Base-by-base conservation (phyloP, 2,329 filamentous ascomycete genomes). In the Hypoxylon sp. region DNA sequence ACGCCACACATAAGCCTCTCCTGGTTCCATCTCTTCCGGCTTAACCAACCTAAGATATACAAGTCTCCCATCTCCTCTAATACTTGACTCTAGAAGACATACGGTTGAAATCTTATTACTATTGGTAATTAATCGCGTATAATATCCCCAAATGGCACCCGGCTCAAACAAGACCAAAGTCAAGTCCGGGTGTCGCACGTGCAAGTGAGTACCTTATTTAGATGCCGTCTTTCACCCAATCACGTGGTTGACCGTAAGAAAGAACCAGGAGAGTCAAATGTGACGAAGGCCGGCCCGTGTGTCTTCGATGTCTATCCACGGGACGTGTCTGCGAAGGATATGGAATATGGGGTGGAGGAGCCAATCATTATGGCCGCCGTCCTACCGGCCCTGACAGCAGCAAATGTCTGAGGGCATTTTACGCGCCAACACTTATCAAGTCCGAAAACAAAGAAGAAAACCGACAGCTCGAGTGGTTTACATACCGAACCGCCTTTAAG, bases 391-490 rank as follows among this genome's bases (percentile, higher is more conserved):
- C 73, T 63, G 31, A 70, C 64, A 44, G 27, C 5, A 39, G 29
- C 15, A 46, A n/a, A 44, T 37, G 27, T n/a, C 21, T 66, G 5
- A 54, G 50, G 10, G 29, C n/a, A 7, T 56, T 69, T 10, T 52
- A 61, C 11, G 24, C 70, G 3, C 62, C 62, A 2, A 56, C 37
- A 17, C 53, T 65, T 1, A 65, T 69, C 32, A 21, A 53, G 15
- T 56, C 67, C 2, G 39, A 68, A 19, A 75, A 29, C 62, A 53
- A 63, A 6, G 75, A 81, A 32, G 80, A 84, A 47, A 70, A 72
- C 10, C 58, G 57, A 0, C 79, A 75, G 59, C 78, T 84, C 15
- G 79, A 82, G 13, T 85, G 82, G 79, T 86, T 86, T 74, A 77
- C 77, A 15, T 73, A 73, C 35, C 79, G 79, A 19, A 83, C 79